Percentiles rank a stretch among this genome's conserved stretches.
Conservation (phyloP, 768 basidiomycete species). For the Rhizopogon vulgaris region DNA sequence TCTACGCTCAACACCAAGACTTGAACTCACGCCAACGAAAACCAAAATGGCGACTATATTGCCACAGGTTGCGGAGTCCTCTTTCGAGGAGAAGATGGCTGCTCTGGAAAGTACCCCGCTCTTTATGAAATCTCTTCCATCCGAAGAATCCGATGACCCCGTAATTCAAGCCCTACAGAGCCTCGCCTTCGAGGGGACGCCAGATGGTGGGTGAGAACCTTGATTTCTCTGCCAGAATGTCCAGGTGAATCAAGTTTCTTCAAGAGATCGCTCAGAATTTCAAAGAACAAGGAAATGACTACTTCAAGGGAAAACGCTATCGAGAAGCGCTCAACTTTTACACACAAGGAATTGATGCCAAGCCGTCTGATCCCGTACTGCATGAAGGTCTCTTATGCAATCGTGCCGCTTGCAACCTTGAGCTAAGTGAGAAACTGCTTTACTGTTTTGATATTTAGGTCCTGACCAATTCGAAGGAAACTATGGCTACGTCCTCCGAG, state of each 20-base stretch:
- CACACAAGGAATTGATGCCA: conserved; percentile 81
- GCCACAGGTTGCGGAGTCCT: conserved; percentile 15
- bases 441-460: not conserved
- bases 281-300: conserved; percentile 94
- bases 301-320: conserved; percentile 81
- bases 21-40: not conserved
- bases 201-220: conserved; percentile 69
- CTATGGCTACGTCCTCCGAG: conserved; percentile 78
- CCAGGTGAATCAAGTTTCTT: not conserved
- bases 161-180: conserved; percentile 80
- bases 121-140: conserved; percentile 88
- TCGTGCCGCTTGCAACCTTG: conserved; percentile 90
- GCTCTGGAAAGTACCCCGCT: conserved; percentile 68
- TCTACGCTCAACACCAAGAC: not conserved
- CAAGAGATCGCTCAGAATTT: conserved; percentile 88
- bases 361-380: conserved; percentile 56
- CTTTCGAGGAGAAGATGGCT: conserved; percentile 32
- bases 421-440: conserved; percentile 52
- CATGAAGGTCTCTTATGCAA: conserved; percentile 76
- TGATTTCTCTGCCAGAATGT: not conserved
- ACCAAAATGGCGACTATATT: conserved; percentile 14
- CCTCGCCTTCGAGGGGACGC: conserved; percentile 83
- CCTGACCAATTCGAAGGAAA: conserved; percentile 52
- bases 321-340: conserved; percentile 90
- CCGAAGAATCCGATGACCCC: conserved; percentile 53